Evolutionary conservation across 139 green algal species (phyloP), one percentile per base, ranked within the genome.

Genomic region (Parachlorella kessleri): DNA sequence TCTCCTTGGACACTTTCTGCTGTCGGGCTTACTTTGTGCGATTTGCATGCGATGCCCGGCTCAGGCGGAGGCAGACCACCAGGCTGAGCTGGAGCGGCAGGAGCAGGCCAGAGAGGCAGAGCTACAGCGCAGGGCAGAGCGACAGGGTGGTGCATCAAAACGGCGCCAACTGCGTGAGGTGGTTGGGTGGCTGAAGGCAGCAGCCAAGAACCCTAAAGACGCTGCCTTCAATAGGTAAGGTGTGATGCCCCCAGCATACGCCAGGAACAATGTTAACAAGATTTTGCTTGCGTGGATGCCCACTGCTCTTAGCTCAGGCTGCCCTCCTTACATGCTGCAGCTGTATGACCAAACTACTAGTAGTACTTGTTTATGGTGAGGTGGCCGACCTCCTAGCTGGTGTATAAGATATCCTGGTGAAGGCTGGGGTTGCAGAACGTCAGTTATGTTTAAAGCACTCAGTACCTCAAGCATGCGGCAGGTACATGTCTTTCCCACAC

Each of bases 91-190:
- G 28, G 66, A 75, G 33, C 33, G 38, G 37, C 38, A 39, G 38
- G 69, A 86, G 59, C 48, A 24, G 18, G 48, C 26, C 1, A 38
- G 36, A 1, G 55, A 30, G 33, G 76, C 53, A 28, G 81, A 83
- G 38, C 35, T 35, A 26, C 66, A 71, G 39, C 33, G 67, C 23
- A 32, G 36, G 42, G 40, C 42, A 28, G 41, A 79, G 41, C 78
- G 75, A n/a, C 59, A 76, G 36, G 72, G 76, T 35, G 36, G 26
- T 5, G 23, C 38, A 10, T 37, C 76, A 40, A 80, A 74, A 55
- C 39, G 38, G 54, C 55, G 81, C 48, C 37, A 59, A 54, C 54
- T 86, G 26, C 42, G 69, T n/a, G 81, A 86, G 66, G 76, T 40
- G 37, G 28, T 80, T 3, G 53, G 33, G 1, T 86, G 76, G 76